A percentile compares a stretch with the other conserved stretches of the same genome.
Evolutionary conservation across 805 yeast species (phyloP).

Genomic region (Kregervanrija fluxuum): DNA sequence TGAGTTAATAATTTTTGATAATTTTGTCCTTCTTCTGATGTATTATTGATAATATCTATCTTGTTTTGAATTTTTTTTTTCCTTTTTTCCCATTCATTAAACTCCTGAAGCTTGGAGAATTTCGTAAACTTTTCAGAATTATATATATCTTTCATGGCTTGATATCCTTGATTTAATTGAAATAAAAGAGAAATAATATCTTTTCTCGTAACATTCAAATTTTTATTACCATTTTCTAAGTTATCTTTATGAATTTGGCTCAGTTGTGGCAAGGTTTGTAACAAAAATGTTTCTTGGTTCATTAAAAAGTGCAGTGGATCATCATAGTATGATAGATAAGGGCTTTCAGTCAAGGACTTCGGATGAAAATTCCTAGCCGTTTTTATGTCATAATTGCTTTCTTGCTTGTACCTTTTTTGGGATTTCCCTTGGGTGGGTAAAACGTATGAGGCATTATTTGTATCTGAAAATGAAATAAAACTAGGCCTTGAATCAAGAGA

Average conservation of each 20-base stretch:
- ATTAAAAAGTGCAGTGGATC: constrained; percentile 29
- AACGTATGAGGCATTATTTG: no score
- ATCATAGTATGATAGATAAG: constrained; percentile 1
- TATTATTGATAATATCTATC: constrained; percentile 32
- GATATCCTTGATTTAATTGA: constrained; percentile 35
- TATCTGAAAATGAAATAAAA: no score
- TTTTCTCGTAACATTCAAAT: constrained; percentile 25
- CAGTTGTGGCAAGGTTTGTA: constrained; percentile 19
- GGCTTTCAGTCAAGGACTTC: neutral
- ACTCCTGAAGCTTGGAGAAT: constrained; percentile 18
- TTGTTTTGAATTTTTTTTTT: constrained; percentile 28
- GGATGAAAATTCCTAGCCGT: no score
- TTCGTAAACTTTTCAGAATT: constrained; percentile 29
- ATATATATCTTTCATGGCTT: constrained; percentile 41
- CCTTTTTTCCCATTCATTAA: constrained; percentile 35
- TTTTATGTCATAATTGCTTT: no score
- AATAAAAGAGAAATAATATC: constrained; percentile 23
- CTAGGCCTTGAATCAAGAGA: neutral
- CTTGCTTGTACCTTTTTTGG: no score
- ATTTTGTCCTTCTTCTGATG: constrained; percentile 36
- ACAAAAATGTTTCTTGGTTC: constrained; percentile 22
- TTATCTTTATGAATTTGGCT: constrained; percentile 21
- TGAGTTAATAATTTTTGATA: constrained; percentile 30
- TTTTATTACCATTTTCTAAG: constrained; percentile 29
- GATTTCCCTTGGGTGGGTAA: no score